Base-by-base conservation (phyloP, 1,284 basidiomycete species). In the Garcileccinum viscosum region DNA sequence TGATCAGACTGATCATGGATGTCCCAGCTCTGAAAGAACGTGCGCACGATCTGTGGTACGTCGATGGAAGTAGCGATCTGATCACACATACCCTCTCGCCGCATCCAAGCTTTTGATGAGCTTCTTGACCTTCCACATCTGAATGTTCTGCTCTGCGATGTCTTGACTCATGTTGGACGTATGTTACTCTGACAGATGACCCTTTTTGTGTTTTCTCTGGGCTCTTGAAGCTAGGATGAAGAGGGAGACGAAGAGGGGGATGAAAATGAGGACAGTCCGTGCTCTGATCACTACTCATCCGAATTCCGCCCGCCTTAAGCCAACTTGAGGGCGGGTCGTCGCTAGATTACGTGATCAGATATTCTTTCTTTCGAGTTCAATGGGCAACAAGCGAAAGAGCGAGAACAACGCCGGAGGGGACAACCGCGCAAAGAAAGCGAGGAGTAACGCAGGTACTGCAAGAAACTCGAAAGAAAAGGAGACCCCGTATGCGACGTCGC, bases 91-190 rank as follows among this genome's bases (percentile, higher is more conserved):
- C 93, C 96, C 97, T 86, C 96, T 90, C 72, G 96, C 95, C 64
- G 91, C 86, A 80, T 97, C 94, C 83, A 98, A 90, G 85, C 94
- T 95, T 87, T 93, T 95, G 85, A 97, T 95, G 83, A 98, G 95
- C 88, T 98, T 99, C 87, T 98, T 97, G 85, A 98, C 93, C 86
- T 98, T 97, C 97, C 93, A 93, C 90, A 94, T 93, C 87, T 94
- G 93, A 79, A 95, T 95, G 80, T 95, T 95, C 83, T 94, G 93
- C 83, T 95, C 93, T 80, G 93, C 93, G 72, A 82, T 82, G 82
- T 93, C 92, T 82, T 91, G 90, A 86, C 87, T 90, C 91, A 93
- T 93, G 74, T 80, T 90, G 84, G 80, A 78, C 79, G 76, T 62
- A 66, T 33, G n/a, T 67, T 74, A 70, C 66, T 69, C 60, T 62